These are phyloP conservation scores for Cyberlindnera saturnus DNA, from an alignment of 805 yeast genomes.

Conservation along the genomic window DNA sequence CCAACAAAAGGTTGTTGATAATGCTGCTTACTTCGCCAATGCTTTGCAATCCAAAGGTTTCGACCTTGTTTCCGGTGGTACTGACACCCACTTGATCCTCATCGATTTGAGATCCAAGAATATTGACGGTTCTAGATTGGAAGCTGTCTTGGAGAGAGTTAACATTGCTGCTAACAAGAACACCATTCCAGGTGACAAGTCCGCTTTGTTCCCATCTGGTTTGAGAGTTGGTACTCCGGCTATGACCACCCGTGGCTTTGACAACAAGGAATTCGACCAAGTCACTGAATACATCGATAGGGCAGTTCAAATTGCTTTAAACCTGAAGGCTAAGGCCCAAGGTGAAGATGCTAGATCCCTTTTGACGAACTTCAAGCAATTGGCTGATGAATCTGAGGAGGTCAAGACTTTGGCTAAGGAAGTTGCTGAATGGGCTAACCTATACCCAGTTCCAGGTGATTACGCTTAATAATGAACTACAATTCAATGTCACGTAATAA, in stretches of 20 bases:
- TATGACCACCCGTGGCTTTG: constrained; percentile 94
- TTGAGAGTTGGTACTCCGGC: constrained; percentile 97
- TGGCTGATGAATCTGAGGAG: constrained; percentile 58
- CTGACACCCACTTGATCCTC: constrained; percentile 89
- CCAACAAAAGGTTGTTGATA: constrained; percentile 76
- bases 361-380: constrained; percentile 62
- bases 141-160: constrained; percentile 79
- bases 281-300: constrained; percentile 76
- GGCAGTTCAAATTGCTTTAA: constrained; percentile 67
- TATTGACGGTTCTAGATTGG: constrained; percentile 95
- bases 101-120: constrained; percentile 69
- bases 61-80: constrained; percentile 83
- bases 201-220: constrained; percentile 95
- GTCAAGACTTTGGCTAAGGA: constrained; percentile 58
- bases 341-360: constrained; percentile 54
- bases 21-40: constrained; percentile 71
- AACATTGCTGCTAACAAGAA: constrained; percentile 95
- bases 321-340: constrained; percentile 51
- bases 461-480: constrained; percentile 7
- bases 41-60: constrained; percentile 60
- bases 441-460: constrained; percentile 89
- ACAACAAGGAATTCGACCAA: constrained; percentile 66
- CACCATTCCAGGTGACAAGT: constrained; percentile 93
- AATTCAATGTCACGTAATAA: background rate
- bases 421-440: constrained; percentile 64